phyloP scores from a whole-genome alignment of 202 grass and related monocot species.

The Panicum hallii region DNA sequence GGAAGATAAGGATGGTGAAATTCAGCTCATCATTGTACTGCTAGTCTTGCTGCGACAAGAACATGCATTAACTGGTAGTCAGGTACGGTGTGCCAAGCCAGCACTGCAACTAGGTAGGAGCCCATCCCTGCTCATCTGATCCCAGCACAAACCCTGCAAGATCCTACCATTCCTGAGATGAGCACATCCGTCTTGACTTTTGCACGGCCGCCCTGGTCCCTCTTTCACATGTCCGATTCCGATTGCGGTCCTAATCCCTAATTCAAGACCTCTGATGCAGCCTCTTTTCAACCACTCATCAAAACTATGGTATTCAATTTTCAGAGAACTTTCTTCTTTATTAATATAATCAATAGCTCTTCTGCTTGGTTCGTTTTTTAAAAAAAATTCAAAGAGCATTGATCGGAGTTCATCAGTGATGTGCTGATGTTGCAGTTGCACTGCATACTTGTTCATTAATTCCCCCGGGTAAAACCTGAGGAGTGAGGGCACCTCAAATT shows the following conservation, averaged over 20 bases:
- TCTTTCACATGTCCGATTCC: conserved; percentile 46
- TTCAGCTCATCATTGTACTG: conserved; percentile 31
- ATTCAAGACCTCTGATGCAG: not conserved
- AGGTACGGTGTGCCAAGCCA: conserved; percentile 20
- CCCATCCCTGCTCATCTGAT: conserved; percentile 44
- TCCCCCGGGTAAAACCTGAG: conserved; percentile 18
- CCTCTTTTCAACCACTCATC: not conserved
- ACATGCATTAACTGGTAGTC: conserved; percentile 6
- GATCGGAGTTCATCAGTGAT: conserved; percentile 12
- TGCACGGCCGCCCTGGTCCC: conserved; percentile 45
- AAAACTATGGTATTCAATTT: not conserved
- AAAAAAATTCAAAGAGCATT: too few species aligned
- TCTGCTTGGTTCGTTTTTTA: too few species aligned
- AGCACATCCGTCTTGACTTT: conserved; percentile 47
- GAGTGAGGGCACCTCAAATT: conserved; percentile 15
- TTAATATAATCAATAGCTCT: too few species aligned
- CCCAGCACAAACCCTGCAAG: conserved; percentile 55
- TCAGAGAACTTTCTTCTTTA: not conserved
- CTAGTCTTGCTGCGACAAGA: not conserved
- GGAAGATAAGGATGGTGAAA: not conserved
- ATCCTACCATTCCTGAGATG: conserved; percentile 41
- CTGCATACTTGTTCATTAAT: conserved; percentile 35
- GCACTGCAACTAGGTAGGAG: conserved; percentile 31
- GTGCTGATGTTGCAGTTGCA: not conserved
- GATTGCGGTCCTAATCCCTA: conserved; percentile 20